Conservation (phyloP, 257 asterid genomes). For the Solanum chiquidenum region DNA sequence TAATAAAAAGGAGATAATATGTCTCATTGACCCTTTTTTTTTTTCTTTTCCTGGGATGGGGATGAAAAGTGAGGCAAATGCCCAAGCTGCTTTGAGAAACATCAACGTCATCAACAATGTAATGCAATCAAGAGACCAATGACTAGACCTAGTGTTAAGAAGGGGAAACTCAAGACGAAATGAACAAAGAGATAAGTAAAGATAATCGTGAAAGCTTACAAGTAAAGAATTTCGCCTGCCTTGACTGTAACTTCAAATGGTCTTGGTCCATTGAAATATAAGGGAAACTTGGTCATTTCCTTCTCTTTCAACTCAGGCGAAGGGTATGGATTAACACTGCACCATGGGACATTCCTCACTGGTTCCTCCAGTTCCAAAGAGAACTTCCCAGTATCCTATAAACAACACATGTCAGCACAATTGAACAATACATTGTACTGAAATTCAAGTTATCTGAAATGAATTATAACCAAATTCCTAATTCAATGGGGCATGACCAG, state of each 20-base stretch:
- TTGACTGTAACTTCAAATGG: constrained; percentile 82
- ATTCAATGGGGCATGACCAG: not conserved
- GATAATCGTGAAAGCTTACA: constrained; percentile 35
- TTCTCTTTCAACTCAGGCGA: constrained; percentile 29
- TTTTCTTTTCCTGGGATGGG: not conserved
- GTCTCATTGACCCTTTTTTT: no score
- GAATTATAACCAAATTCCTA: not conserved
- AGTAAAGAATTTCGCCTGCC: constrained; percentile 82
- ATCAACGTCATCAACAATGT: not conserved
- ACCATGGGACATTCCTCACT: constrained; percentile 59
- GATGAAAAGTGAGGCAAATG: not conserved
- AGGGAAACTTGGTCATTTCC: constrained; percentile 51
- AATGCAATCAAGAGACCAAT: not conserved
- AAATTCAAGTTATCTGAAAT: not conserved
- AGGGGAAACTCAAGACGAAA: not conserved
- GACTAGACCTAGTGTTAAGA: not conserved
- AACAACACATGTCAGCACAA: not conserved
- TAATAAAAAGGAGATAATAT: no score
- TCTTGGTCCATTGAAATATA: constrained; percentile 72
- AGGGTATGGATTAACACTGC: constrained; percentile 84
- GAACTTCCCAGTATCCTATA: constrained; percentile 63
- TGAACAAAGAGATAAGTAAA: not conserved
- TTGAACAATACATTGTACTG: not conserved
- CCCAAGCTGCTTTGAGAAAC: not conserved
- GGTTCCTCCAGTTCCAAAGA: constrained; percentile 61